Evolutionary conservation across 73 alveolate species (phyloP).

Genomic region (Tetrahymena elliotti): DNA sequence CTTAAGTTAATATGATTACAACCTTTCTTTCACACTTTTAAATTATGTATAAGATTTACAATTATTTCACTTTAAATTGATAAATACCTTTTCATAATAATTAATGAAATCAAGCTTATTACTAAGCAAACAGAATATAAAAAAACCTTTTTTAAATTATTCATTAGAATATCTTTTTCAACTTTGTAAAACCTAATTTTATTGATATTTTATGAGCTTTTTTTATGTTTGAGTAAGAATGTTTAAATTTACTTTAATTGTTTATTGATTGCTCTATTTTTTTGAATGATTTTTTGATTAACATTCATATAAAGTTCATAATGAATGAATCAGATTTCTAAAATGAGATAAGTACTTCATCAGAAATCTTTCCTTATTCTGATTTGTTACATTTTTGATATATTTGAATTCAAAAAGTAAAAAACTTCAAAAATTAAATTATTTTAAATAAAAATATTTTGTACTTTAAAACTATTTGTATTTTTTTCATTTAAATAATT

Average conservation of each 20-base stretch:
- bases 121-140: neutral
- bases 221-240: neutral
- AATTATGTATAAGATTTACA: neutral
- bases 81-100: neutral
- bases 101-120: neutral
- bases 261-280: too few relatives aligned
- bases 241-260: too few relatives aligned
- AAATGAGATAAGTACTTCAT: neutral
- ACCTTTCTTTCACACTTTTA: neutral
- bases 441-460: too few relatives aligned
- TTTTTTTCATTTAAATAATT: too few relatives aligned
- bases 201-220: neutral
- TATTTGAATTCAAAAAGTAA: neutral
- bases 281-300: too few relatives aligned
- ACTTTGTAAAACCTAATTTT: too few relatives aligned
- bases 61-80: neutral
- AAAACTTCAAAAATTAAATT: too few relatives aligned
- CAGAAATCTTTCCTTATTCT: neutral
- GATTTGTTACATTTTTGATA: neutral
- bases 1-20: neutral
- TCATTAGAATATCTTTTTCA: neutral
- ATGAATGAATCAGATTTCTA: neutral
- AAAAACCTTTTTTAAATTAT: neutral
- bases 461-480: too few relatives aligned
- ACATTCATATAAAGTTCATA: neutral